Evolutionary conservation across 2,329 filamentous ascomycete genomes (phyloP).

Genomic region (Zasmidium angulare): DNA sequence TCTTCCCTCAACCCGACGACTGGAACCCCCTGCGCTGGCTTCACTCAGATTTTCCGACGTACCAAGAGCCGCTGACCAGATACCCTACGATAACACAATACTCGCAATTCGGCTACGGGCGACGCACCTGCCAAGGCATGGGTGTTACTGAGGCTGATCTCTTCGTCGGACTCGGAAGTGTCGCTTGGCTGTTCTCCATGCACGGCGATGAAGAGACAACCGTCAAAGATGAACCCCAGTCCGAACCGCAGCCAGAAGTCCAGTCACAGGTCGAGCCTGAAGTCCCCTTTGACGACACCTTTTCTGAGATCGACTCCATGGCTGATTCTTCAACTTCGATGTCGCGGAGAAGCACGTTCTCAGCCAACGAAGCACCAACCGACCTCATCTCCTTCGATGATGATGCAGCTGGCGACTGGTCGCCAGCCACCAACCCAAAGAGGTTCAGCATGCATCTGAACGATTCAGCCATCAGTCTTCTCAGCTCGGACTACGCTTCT

Average conservation of each 20-base stretch:
- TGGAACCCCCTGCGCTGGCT: conserved; percentile 53
- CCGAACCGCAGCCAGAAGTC: not conserved
- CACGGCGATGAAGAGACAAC: conserved; percentile 18
- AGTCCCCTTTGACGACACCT: conserved; percentile 2
- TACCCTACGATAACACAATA: conserved; percentile 56
- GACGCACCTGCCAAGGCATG: conserved; percentile 24
- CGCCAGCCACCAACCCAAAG: not conserved
- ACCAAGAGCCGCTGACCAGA: conserved; percentile 51
- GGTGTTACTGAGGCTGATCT: conserved; percentile 33
- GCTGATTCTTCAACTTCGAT: not conserved
- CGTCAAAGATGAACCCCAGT: not conserved
- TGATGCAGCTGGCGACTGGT: not conserved
- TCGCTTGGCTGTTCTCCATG: conserved; percentile 49
- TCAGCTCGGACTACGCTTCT: conserved; percentile 1
- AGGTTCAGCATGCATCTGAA: conserved; percentile 5
- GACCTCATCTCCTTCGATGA: not conserved
- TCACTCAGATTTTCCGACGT: conserved; percentile 52
- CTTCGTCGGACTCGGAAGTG: conserved; percentile 41
- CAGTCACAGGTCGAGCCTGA: not conserved
- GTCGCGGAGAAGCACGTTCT: not conserved
- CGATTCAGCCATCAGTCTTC: conserved; percentile 19
- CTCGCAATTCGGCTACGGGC: conserved; percentile 57
- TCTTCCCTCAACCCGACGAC: conserved; percentile 7
- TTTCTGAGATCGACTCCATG: not conserved
- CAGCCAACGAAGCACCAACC: not conserved